Base-by-base conservation (phyloP, 257 asterid species). In the Verbena officinalis region DNA sequence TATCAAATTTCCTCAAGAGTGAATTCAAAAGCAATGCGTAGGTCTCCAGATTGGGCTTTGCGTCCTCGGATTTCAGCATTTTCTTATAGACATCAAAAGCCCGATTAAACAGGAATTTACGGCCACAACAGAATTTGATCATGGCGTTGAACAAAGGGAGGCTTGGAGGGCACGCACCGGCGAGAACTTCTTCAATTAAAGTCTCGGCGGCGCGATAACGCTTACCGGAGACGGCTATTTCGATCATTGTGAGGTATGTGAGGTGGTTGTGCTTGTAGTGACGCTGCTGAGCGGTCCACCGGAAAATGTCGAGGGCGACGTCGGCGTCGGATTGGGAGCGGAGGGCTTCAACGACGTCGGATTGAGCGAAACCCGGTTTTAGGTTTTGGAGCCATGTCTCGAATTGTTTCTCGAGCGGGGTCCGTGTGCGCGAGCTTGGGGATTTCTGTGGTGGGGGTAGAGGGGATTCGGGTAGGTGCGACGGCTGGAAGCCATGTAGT, bases 221-320 rank as follows among this genome's bases (percentile, higher is more conserved):
- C 82, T 78, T 93, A 52, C 89, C 84, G 55, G 83, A 59, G n/a
- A 82, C 76, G 1, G 85, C 71, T 64, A 86, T 82, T 43, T 84
- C 74, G 68, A 92, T 71, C 81, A 92, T 90, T 16, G 88, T 64
- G 56, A 84, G 81, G 80, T 93, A 93, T 55, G 90, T 90, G 59
- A 71, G 17, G 59, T 78, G 78, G 67, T 65, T 71, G 78, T 93
- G 99, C 78, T 82, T 93, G 89, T 85, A 93, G 72, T 77, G 64
- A 39, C 95, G 92, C 73, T 87, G 99, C 75, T 85, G 96, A 30
- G 96, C 89, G 0, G 97, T 90, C 96, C 97, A 93, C 4, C 97
- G 94, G 86, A 93, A 93, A 17, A 93, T 87, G 78, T 90, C 99
- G 64, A 90, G 92, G 42, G 99, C 93, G 20, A 90, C 75, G 74